phyloP scores from a whole-genome alignment of 108 stramenopile genomes.

The Skeletonema grethae region DNA sequence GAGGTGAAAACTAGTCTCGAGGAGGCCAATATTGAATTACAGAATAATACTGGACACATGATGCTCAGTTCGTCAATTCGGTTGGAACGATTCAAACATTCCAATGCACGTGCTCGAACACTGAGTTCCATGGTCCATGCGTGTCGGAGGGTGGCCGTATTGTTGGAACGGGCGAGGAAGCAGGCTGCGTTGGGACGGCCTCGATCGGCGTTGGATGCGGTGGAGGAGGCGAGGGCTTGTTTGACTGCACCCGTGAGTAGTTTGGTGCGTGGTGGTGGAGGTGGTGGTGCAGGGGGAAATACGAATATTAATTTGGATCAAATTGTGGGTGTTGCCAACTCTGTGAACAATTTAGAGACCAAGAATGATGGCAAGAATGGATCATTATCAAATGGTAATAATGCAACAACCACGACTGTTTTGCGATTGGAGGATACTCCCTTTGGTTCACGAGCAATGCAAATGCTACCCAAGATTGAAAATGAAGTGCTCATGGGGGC shows the following conservation, averaged over 20 bases:
- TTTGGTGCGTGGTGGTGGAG: conserved; percentile 47
- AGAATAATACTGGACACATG: conserved; percentile 69
- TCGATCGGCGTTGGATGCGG: conserved; percentile 80
- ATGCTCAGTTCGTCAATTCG: conserved; percentile 64
- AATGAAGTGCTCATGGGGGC: conserved; percentile 88
- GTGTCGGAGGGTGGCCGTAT: conserved; percentile 75
- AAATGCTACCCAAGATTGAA: conserved; percentile 88
- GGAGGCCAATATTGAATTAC: conserved; percentile 72
- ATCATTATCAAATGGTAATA: conserved; percentile 8
- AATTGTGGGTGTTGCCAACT: neutral
- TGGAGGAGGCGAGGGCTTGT: conserved; percentile 82
- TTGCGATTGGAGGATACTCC: conserved; percentile 82
- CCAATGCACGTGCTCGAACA: conserved; percentile 67
- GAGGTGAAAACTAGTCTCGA: conserved; percentile 68
- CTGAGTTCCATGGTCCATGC: conserved; percentile 77
- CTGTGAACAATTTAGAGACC: neutral
- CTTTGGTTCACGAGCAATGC: conserved; percentile 80
- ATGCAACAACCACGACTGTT: conserved; percentile 28
- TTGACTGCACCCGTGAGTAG: conserved; percentile 73
- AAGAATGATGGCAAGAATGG: neutral
- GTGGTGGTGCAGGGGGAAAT: neutral
- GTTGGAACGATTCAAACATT: conserved; percentile 64
- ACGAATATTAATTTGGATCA: conserved; percentile 13
- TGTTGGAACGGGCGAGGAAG: conserved; percentile 74
- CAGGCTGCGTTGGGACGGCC: conserved; percentile 82